phyloP scores from a whole-genome alignment of 2,329 filamentous ascomycete genomes.

The Leptographium wingfieldii region DNA sequence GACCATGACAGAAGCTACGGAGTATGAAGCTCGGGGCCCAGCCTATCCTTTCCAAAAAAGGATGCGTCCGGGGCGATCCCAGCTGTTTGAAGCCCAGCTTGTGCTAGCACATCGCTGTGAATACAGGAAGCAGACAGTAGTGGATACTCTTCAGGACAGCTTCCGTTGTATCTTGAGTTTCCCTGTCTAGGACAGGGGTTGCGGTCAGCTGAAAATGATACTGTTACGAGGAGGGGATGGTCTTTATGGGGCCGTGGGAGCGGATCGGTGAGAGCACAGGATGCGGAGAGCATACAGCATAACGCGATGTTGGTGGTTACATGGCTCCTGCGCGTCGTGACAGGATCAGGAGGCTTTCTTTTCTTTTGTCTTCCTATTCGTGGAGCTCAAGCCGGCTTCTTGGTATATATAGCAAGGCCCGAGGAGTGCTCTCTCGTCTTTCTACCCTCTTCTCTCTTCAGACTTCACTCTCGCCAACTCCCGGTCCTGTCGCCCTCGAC shows the following conservation, averaged over 20 bases:
- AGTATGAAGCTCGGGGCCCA: not conserved
- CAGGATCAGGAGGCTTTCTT: not conserved
- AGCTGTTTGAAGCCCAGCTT: not conserved
- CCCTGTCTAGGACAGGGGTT: not conserved
- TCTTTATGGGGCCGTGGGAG: not conserved
- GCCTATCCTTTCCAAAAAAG: not conserved
- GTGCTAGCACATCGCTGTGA: not conserved
- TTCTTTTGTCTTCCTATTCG: not conserved
- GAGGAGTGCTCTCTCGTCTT: not conserved
- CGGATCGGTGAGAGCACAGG: not conserved
- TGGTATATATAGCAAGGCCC: not conserved
- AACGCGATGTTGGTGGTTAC: not conserved
- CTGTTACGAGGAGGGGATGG: not conserved
- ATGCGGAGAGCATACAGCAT: not conserved
- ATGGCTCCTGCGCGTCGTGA: not conserved
- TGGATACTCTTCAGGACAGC: not conserved
- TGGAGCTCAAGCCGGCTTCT: not conserved
- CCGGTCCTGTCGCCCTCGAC: not conserved
- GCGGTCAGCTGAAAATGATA: not conserved
- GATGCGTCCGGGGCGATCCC: not conserved
- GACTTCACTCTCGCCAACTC: not conserved
- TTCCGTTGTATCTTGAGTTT: not conserved
- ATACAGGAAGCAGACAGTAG: not conserved
- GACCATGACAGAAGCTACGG: not conserved
- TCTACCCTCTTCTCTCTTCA: not conserved